Percentiles rank a stretch among this genome's conserved stretches.
Conservation (phyloP, 2,329 filamentous ascomycete genomes). For the Ophiostoma sp. region DNA sequence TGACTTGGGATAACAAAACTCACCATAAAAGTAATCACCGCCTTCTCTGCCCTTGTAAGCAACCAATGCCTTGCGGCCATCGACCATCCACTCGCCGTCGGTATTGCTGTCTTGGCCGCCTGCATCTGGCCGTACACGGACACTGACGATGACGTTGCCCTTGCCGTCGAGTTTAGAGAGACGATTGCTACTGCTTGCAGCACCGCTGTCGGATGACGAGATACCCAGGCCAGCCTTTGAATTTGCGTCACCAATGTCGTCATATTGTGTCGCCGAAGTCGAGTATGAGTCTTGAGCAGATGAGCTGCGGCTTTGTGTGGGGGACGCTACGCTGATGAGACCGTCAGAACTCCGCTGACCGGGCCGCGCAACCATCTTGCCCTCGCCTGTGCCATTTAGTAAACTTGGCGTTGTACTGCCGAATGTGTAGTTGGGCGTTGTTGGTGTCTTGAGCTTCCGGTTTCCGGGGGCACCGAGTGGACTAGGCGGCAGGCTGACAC, state of each 20-base stretch:
- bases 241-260: constrained; percentile 62
- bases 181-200: constrained; percentile 36
- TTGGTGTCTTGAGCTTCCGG: constrained; percentile 53
- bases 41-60: constrained; percentile 82
- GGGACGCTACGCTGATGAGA: constrained; percentile 70
- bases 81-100: constrained; percentile 87
- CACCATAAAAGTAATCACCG: constrained; percentile 89
- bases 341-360: constrained; percentile 66
- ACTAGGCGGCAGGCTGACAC: constrained; percentile 58
- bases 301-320: constrained; percentile 82
- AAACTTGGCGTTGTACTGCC: constrained; percentile 61
- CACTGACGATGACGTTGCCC: constrained; percentile 93
- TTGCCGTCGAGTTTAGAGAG: constrained; percentile 64
- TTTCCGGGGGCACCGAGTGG: constrained; percentile 46
- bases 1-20: constrained; percentile 30
- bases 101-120: constrained; percentile 55
- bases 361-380: constrained; percentile 62
- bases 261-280: constrained; percentile 81
- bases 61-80: constrained; percentile 74
- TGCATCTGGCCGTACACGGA: constrained; percentile 82
- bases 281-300: constrained; percentile 90
- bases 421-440: constrained; percentile 48
- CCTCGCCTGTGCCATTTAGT: constrained; percentile 72
- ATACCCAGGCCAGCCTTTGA: constrained; percentile 31
- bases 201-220: constrained; percentile 25